Evolutionary conservation across 192 early-diverging fungal genomes (phyloP).

Genomic region (Allomyces arbusculus): DNA sequence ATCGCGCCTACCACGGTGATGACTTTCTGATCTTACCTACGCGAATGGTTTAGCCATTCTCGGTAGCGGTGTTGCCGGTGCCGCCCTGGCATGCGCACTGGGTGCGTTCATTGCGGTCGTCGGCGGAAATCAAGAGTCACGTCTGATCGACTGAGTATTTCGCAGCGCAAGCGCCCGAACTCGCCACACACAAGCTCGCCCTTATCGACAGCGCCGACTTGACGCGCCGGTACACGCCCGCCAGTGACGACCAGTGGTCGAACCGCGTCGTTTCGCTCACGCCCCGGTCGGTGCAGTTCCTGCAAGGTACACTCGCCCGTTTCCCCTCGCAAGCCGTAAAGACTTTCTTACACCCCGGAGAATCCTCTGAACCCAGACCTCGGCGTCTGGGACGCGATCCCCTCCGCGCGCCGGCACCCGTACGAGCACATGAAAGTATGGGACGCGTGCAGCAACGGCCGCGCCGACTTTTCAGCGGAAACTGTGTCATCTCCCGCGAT

Average conservation of each 20-base stretch:
- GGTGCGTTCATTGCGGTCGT: background rate
- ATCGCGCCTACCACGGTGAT: too few relatives aligned
- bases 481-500: background rate
- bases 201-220: background rate
- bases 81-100: background rate
- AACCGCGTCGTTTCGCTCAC: background rate
- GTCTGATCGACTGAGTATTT: too few relatives aligned
- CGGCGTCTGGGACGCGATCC: background rate
- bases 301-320: background rate
- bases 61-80: background rate
- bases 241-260: background rate
- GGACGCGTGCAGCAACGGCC: background rate
- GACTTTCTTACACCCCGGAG: background rate
- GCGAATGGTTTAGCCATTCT: background rate
- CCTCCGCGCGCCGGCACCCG: background rate
- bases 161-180: background rate
- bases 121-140: too few relatives aligned
- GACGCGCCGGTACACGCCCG: background rate
- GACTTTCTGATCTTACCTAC: too few relatives aligned
- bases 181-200: background rate
- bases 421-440: background rate
- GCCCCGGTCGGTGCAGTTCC: background rate
- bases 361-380: background rate
- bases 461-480: background rate
- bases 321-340: too few relatives aligned